These are phyloP conservation scores for Ulmus americana DNA, from an alignment of 331 rosid species.

Conservation along the genomic window DNA sequence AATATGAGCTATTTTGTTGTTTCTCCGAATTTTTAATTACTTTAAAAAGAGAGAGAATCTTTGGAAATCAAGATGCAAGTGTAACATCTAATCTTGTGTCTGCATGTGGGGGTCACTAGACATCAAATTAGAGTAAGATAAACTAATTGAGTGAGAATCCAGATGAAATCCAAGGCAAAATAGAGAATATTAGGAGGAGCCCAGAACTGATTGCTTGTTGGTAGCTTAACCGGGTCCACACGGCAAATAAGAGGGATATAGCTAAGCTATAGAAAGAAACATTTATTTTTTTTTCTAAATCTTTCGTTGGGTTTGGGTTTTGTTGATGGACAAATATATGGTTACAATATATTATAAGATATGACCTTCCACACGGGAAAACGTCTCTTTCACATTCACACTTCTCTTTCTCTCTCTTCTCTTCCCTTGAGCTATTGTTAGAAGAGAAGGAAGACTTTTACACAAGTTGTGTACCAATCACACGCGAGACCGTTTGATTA, in stretches of 20 bases:
- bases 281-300: neutral
- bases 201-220: conserved; percentile 1
- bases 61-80: neutral
- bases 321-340: neutral
- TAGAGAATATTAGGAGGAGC: conserved; percentile 19
- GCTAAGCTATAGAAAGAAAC: neutral
- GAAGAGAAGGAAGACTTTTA: neutral
- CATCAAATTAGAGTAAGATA: neutral
- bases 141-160: neutral
- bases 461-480: neutral
- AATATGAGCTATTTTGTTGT: too few relatives aligned
- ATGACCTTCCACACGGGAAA: conserved; percentile 1
- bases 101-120: neutral
- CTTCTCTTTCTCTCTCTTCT: neutral
- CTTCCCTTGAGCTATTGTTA: neutral
- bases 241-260: conserved; percentile 13
- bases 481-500: neutral
- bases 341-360: neutral
- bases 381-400: conserved; percentile 1
- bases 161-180: conserved; percentile 14
- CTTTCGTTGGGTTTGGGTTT: neutral
- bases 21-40: too few relatives aligned
- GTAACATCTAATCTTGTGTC: neutral
- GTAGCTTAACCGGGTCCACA: conserved; percentile 23
- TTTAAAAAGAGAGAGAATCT: too few relatives aligned